Evolutionary conservation across 495 filamentous ascomycete species (phyloP), one percentile per base, ranked within the genome.

Genomic region (Paragyromitra xinjiangensis): DNA sequence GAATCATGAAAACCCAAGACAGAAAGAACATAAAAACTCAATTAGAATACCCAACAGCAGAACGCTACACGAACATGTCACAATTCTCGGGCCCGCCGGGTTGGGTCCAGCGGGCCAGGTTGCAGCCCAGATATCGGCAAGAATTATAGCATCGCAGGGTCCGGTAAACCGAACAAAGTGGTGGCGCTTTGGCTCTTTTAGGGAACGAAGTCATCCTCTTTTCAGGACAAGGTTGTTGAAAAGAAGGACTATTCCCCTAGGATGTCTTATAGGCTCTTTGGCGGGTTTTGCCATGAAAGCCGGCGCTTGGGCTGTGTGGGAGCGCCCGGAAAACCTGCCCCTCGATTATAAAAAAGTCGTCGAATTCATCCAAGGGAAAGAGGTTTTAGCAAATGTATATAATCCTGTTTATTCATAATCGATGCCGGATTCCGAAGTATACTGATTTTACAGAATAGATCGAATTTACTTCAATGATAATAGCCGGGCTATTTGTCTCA

Each of bases 281-380:
- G 65, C 58, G 11, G 71, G 45, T 45, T 78, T 78, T 53, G 26
- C 73, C 19, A 69, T 42, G 48, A 71, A 34, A 16, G 55, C 48
- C 7, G 75, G 75, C 0, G 26, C 24, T 12, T 78, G 71, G 70
- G 19, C 12, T 26, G 62, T 68, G n/a, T 74, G 75, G 75, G 71
- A 76, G 26, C 55, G 45, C 4, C 56, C 58, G 3, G 71, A 73
- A 4, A 16, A 51, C 22, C 16, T 77, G 8, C 74, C 74, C 26
- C 34, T 16, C 37, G 12, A 55, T 22, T 78, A 76, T 45, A 55
- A 22, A 26, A 19, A 42, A 22, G 22, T 69, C 16, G 45, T 78
- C 61, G 69, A 73, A 53, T 42, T 12, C 2, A 24, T 77, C 6
- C 74, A 77, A 73, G 51, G 69, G 22, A 48, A 61, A 0, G n/a